phyloP scores from a whole-genome alignment of 2,329 filamentous ascomycete genomes.

The Dothiorella sarmentorum region DNA sequence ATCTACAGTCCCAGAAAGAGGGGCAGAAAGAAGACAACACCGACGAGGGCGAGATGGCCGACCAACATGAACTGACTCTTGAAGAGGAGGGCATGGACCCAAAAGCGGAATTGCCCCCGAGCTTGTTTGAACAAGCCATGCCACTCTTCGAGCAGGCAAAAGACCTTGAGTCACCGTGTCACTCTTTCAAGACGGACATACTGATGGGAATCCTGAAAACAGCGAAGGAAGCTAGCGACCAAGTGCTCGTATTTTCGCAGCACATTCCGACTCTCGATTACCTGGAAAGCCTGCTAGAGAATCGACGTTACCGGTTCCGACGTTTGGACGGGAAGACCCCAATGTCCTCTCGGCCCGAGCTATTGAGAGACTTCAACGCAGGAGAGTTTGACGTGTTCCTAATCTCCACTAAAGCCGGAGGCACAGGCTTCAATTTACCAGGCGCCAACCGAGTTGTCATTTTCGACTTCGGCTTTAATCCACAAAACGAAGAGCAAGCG shows the following conservation, averaged over 20 bases:
- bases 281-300: slow-evolving; percentile 56
- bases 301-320: slow-evolving; percentile 44
- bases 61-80: background rate
- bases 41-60: background rate
- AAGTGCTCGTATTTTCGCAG: slow-evolving; percentile 77
- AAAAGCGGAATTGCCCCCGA: background rate
- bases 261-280: slow-evolving; percentile 68
- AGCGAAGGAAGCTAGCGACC: slow-evolving; percentile 61
- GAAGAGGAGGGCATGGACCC: background rate
- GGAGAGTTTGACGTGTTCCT: slow-evolving; percentile 60
- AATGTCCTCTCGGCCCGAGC: slow-evolving; percentile 47
- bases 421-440: slow-evolving; percentile 77
- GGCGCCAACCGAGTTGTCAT: slow-evolving; percentile 84
- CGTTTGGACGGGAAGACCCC: slow-evolving; percentile 67
- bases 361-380: slow-evolving; percentile 67
- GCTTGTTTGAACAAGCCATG: background rate
- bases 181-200: slow-evolving; percentile 67
- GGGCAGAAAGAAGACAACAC: background rate
- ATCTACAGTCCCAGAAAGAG: slow-evolving; percentile 23
- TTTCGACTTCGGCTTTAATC: slow-evolving; percentile 80
- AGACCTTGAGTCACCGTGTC: slow-evolving; percentile 42
- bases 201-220: slow-evolving; percentile 68
- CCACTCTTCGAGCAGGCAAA: background rate
- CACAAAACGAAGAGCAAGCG: slow-evolving; percentile 78
- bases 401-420: slow-evolving; percentile 80